phyloP scores from a whole-genome alignment of 2,329 filamentous ascomycete species.

The Aurifilum marmelostoma region DNA sequence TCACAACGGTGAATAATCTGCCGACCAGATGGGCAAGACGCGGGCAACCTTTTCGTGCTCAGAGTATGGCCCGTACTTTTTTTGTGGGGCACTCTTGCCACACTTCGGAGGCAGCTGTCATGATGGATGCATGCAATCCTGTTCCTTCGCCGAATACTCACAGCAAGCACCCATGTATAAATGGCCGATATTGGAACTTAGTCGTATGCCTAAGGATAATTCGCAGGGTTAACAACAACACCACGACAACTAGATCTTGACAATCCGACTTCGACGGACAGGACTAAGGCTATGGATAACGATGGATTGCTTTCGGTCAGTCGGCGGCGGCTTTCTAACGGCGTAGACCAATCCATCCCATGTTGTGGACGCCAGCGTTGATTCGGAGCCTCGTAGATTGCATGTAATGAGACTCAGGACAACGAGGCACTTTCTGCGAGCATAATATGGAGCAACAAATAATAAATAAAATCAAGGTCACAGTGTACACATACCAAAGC shows the following conservation, averaged over 20 bases:
- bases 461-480: neutral
- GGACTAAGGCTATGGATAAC: neutral
- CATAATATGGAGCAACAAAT: neutral
- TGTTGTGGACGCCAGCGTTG: neutral
- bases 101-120: neutral
- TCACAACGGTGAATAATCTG: neutral
- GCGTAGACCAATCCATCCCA: neutral
- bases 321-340: neutral
- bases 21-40: neutral
- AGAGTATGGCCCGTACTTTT: neutral
- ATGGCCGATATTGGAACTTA: neutral
- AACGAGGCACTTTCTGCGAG: too few species aligned
- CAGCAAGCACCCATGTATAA: neutral
- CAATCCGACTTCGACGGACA: neutral
- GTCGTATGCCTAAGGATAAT: neutral
- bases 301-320: neutral
- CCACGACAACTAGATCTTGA: neutral
- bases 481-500: neutral
- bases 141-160: neutral
- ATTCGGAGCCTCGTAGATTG: neutral
- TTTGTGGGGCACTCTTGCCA: neutral
- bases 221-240: neutral
- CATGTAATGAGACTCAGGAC: neutral
- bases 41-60: neutral
- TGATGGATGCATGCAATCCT: neutral